Percentiles rank a stretch among this genome's conserved stretches.
Conservation (phyloP, 805 yeast species). For the Pichia ethanolica region DNA sequence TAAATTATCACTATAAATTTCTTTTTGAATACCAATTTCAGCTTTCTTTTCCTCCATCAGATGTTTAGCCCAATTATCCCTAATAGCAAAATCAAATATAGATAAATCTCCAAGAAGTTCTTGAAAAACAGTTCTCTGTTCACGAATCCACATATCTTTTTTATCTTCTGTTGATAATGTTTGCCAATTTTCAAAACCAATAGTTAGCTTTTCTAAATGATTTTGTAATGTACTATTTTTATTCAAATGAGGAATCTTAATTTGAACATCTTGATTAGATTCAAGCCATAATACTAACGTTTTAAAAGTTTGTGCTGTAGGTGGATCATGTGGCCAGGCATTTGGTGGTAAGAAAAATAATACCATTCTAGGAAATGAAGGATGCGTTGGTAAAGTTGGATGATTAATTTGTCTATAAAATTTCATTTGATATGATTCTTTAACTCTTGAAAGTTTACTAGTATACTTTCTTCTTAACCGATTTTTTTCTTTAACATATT, state of each 20-base stretch:
- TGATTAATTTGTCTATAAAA: constrained; percentile 32
- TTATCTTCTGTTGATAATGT: constrained; percentile 29
- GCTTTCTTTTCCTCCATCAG: constrained; percentile 15
- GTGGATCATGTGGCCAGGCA: constrained; percentile 48
- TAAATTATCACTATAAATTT: background rate
- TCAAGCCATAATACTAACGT: constrained; percentile 21
- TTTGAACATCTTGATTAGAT: constrained; percentile 15
- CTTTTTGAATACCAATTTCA: constrained; percentile 1
- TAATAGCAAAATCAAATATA: constrained; percentile 35
- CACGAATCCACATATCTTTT: constrained; percentile 38
- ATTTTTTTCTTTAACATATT: constrained; percentile 40
- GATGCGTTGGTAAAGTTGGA: constrained; percentile 35
- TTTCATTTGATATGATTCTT: constrained; percentile 27
- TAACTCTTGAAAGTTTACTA: constrained; percentile 36
- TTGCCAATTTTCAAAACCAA: constrained; percentile 41
- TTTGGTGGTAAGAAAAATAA: constrained; percentile 38
- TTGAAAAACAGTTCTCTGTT: constrained; percentile 37
- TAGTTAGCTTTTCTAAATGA: constrained; percentile 29
- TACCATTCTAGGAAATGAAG: constrained; percentile 44
- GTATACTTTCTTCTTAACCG: constrained; percentile 37
- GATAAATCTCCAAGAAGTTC: constrained; percentile 35
- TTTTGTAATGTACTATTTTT: constrained; percentile 8
- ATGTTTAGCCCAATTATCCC: constrained; percentile 33
- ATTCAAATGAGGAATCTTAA: constrained; percentile 15
- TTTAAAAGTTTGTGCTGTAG: constrained; percentile 38